Base-by-base conservation (phyloP, 805 yeast genomes). In the Brettanomyces custersianus region DNA sequence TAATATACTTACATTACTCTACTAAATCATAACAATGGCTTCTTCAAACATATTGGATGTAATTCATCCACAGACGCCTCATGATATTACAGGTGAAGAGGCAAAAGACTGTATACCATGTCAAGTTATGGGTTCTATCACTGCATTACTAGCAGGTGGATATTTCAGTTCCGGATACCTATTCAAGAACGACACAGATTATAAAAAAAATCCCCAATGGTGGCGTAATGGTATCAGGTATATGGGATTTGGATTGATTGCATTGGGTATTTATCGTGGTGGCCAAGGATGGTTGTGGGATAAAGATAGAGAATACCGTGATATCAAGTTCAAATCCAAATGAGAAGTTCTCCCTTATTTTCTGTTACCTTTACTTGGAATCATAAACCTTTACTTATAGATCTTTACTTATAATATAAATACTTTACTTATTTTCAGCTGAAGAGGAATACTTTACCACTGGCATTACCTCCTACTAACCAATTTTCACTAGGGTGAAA, bases 401-500 rank as follows among this genome's bases (percentile, higher is more conserved):
- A 23, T n/a, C 19, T 16, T 10, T 31, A 16, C 11, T 7, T 25
- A 26, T 38, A 20, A 19, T 21, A 25, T 25, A 25, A 25, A 25
- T 17, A 25, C 16, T 16, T 12, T n/a, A 17, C 4, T 4, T 28
- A 27, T 30, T 24, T 17, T 31, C 20, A 42, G 4, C 38, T 25
- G 52, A 68, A 83, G 35, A 85, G 54, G 52, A 80, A 84, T 0
- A 78, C 77, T 51, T 88, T 88, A 6, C 97, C 97, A 49, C 94
- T 83, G 16, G 96, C 92, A 40, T 88, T 83, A 8, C 95, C 97
- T 1, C 98, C 98, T 3, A 74, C 87, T 4, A 82, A 59, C 96
- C 96, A 87, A 55, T 90, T 86, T 48, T 79, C 70, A 0, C 83
- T 72, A 2, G 88, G 94, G 54, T 92, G 97, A 62, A 90, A 71